phyloP scores from a whole-genome alignment of 1,284 basidiomycete genomes.

The Ganoderma lucidum region DNA sequence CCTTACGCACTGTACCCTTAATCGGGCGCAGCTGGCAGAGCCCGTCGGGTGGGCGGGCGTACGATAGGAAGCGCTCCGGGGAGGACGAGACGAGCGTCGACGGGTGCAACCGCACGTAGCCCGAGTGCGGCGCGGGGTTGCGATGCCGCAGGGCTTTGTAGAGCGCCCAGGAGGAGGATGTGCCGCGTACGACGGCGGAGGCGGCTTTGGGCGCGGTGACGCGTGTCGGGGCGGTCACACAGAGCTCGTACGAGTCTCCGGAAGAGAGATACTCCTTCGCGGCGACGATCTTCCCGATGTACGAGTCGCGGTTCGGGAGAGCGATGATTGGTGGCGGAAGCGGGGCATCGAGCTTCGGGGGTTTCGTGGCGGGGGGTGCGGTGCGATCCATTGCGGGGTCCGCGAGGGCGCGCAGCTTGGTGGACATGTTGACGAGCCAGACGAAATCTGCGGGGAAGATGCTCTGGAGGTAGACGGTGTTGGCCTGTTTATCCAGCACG shows the following conservation, averaged over 20 bases:
- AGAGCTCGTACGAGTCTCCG: conserved; percentile 97
- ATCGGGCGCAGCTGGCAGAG: conserved; percentile 92
- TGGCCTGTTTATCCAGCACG: conserved; percentile 63
- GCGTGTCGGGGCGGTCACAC: conserved; percentile 84
- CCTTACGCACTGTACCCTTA: conserved; percentile 89
- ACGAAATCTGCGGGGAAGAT: conserved; percentile 61
- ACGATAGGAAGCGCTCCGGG: conserved; percentile 95
- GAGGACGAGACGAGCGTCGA: conserved; percentile 82
- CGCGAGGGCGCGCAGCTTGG: conserved; percentile 34
- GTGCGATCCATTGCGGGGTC: not conserved
- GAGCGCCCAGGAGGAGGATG: conserved; percentile 72
- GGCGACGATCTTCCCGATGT: conserved; percentile 76
- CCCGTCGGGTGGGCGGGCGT: conserved; percentile 67
- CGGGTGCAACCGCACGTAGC: conserved; percentile 78
- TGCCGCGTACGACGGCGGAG: conserved; percentile 43
- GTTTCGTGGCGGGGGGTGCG: conserved; percentile 7
- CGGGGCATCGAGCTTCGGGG: conserved; percentile 18
- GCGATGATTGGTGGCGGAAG: conserved; percentile 45
- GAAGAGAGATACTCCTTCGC: conserved; percentile 83
- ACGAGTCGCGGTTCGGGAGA: conserved; percentile 64
- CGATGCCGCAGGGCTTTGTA: conserved; percentile 75
- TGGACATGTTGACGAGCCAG: conserved; percentile 60
- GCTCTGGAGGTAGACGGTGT: conserved; percentile 67
- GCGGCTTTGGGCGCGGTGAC: conserved; percentile 51
- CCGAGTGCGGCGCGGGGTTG: conserved; percentile 94